Conservation (phyloP, 768 basidiomycete species). For the Arthromyces matolae region DNA sequence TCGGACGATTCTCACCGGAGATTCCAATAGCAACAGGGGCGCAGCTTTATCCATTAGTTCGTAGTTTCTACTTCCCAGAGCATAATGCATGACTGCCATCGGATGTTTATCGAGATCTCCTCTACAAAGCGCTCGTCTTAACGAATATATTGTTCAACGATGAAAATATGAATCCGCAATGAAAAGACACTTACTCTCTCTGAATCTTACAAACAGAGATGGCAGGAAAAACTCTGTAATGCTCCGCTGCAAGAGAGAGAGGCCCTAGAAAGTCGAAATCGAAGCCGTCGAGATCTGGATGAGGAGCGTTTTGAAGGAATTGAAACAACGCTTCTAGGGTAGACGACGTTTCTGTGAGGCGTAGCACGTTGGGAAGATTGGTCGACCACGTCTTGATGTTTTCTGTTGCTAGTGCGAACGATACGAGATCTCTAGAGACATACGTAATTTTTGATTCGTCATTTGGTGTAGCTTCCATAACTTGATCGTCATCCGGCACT, state of each 20-base stretch:
- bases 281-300: constrained; percentile 3
- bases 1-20: neutral
- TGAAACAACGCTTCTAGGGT: constrained; percentile 1
- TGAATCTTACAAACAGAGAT: neutral
- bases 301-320: neutral
- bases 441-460: neutral
- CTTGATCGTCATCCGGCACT: too few relatives aligned
- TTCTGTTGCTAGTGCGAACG: neutral
- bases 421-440: neutral
- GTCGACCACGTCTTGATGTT: neutral
- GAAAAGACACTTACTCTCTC: neutral
- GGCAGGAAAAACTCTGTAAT: constrained; percentile 1
- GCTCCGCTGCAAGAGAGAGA: constrained; percentile 5
- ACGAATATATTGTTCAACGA: neutral
- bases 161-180: neutral
- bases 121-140: neutral
- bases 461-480: too few relatives aligned
- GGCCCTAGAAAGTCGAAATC: constrained; percentile 2
- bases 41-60: constrained; percentile 7
- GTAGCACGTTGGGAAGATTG: neutral
- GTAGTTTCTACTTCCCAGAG: neutral
- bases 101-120: neutral
- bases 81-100: constrained; percentile 1
- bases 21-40: neutral
- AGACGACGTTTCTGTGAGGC: neutral